Evolutionary conservation across 768 basidiomycete genomes (phyloP).

Genomic region (Kwoniella shandongensis): DNA sequence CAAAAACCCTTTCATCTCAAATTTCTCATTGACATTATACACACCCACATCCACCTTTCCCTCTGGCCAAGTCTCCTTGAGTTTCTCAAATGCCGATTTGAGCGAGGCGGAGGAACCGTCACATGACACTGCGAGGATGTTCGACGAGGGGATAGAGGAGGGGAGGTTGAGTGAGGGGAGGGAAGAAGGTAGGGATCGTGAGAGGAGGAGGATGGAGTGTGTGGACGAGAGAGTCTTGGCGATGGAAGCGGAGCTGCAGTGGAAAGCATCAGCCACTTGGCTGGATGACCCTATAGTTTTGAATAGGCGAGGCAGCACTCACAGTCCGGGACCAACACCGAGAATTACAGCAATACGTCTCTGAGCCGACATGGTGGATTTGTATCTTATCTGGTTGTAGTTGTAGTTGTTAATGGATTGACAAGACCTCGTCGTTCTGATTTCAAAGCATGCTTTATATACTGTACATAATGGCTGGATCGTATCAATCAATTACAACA

Average conservation of each 20-base stretch:
- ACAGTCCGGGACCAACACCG: constrained; percentile 32
- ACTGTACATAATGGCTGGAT: no score
- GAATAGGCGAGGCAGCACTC: background rate
- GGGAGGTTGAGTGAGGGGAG: constrained; percentile 31
- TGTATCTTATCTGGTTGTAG: no score
- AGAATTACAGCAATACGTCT: constrained; percentile 32
- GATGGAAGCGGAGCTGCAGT: constrained; percentile 14
- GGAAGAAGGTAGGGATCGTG: constrained; percentile 38
- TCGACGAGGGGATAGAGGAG: constrained; percentile 18
- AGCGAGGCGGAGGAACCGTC: constrained; percentile 33
- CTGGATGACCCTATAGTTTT: background rate
- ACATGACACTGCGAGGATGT: constrained; percentile 29
- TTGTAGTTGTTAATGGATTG: no score
- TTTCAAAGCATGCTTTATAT: no score
- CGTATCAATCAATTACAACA: no score
- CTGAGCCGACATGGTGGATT: no score
- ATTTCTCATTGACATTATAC: constrained; percentile 37
- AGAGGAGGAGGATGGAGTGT: constrained; percentile 47
- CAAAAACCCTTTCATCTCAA: constrained; percentile 36
- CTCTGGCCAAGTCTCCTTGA: constrained; percentile 41
- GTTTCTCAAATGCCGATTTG: constrained; percentile 28
- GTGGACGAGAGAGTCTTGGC: constrained; percentile 36
- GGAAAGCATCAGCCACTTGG: background rate
- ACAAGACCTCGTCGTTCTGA: no score
- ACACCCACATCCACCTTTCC: constrained; percentile 42